These are phyloP conservation scores for Gamarada debralockiae DNA, from an alignment of 495 filamentous ascomycete genomes.

Conservation along the genomic window DNA sequence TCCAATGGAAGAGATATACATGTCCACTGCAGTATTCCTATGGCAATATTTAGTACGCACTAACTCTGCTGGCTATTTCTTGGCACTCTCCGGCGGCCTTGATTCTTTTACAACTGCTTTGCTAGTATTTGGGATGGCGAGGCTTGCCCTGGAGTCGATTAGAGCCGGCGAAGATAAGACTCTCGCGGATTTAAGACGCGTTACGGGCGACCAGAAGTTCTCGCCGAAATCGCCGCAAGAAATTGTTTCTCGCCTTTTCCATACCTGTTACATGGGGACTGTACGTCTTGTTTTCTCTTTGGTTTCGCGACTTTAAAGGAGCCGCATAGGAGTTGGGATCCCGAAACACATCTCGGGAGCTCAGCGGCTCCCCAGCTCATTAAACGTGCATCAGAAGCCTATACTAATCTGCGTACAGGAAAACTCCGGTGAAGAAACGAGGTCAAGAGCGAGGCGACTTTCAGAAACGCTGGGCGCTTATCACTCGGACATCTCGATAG, in stretches of 20 bases:
- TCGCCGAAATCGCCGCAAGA: conserved; percentile 57
- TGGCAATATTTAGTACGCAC: conserved; percentile 1
- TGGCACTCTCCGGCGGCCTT: conserved; percentile 64
- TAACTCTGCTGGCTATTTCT: conserved; percentile 26
- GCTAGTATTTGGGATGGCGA: conserved; percentile 79
- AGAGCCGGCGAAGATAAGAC: conserved; percentile 58
- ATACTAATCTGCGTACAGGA: no score
- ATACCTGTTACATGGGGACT: conserved; percentile 81
- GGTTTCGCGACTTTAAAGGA: no score
- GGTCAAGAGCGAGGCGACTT: conserved; percentile 63
- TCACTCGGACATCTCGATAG: conserved; percentile 47
- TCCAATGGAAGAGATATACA: conserved; percentile 5
- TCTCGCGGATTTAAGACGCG: conserved; percentile 60
- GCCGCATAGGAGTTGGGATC: no score
- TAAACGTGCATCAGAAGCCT: no score
- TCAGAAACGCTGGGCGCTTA: conserved; percentile 74
- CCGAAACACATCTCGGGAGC: no score
- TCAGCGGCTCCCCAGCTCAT: no score
- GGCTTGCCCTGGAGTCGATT: conserved; percentile 58
- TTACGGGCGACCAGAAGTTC: conserved; percentile 46
- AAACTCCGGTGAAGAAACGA: conserved; percentile 70
- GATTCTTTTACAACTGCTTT: conserved; percentile 56
- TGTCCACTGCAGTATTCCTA: neutral
- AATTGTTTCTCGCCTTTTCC: conserved; percentile 60
- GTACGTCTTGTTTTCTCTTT: no score